These are phyloP conservation scores for Solanum paucissectum DNA, from an alignment of 257 asterid species.

Conservation along the genomic window DNA sequence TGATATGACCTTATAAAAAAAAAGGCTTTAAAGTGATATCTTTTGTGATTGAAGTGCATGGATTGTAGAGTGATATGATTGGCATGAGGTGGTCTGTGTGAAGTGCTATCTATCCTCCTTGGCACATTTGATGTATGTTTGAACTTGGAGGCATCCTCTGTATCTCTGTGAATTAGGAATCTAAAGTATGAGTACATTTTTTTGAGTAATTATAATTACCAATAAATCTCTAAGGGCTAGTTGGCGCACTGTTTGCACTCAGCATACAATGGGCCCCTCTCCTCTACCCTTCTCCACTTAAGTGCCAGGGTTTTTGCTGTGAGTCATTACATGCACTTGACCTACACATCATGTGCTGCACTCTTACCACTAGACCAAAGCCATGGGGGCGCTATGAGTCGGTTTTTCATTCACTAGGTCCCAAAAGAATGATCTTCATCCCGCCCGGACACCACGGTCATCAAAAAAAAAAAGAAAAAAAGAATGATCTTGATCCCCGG, in stretches of 20 bases:
- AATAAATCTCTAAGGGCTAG: not conserved
- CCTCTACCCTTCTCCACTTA: not conserved
- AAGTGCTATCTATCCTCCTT: not conserved
- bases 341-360: not conserved
- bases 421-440: not conserved
- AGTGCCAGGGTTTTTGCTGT: not conserved
- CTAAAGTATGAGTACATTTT: not conserved
- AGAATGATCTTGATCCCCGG: not conserved
- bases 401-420: not conserved
- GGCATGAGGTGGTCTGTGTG: not conserved
- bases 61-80: not conserved
- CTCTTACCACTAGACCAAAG: not conserved
- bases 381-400: not conserved
- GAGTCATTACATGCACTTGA: not conserved
- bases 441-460: not conserved
- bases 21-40: not conserved
- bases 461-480: not conserved
- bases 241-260: not conserved
- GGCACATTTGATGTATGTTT: not conserved
- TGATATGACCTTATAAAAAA: not conserved
- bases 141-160: not conserved
- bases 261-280: not conserved
- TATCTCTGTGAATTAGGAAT: not conserved
- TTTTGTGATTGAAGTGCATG: not conserved
- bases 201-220: not conserved